These are phyloP conservation scores for Tetracladium maxilliforme DNA, from an alignment of 2,329 filamentous ascomycete species.

Conservation along the genomic window DNA sequence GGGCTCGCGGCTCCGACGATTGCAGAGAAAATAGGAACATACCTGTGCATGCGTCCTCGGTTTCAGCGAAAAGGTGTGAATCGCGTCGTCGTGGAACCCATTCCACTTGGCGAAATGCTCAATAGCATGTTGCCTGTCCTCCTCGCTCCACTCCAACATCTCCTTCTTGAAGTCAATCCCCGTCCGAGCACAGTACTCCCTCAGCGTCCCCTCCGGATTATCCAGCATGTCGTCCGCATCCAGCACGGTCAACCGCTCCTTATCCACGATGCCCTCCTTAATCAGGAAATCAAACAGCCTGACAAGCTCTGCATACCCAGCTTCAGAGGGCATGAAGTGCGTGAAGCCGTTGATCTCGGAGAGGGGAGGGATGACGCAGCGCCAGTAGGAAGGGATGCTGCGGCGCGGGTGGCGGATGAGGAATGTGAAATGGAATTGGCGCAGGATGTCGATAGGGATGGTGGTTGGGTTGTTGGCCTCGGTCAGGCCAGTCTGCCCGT, in stretches of 20 bases:
- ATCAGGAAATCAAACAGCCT: slow-evolving; percentile 72
- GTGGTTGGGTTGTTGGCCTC: slow-evolving; percentile 74
- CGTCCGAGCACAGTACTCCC: slow-evolving; percentile 68
- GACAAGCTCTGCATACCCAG: slow-evolving; percentile 80
- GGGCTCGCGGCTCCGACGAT: background rate
- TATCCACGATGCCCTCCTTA: slow-evolving; percentile 27
- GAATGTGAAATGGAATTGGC: slow-evolving; percentile 86
- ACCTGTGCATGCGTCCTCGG: slow-evolving; percentile 50
- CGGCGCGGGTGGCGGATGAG: slow-evolving; percentile 90
- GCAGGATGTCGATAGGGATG: slow-evolving; percentile 58
- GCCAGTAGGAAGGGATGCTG: slow-evolving; percentile 86
- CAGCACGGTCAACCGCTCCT: slow-evolving; percentile 79
- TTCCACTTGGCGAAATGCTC: slow-evolving; percentile 90
- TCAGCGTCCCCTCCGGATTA: slow-evolving; percentile 60
- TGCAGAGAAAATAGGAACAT: slow-evolving; percentile 13
- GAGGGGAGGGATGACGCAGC: slow-evolving; percentile 83
- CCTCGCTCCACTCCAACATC: slow-evolving; percentile 78
- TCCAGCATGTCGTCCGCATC: slow-evolving; percentile 93
- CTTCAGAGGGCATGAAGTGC: slow-evolving; percentile 75
- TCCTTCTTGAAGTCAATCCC: slow-evolving; percentile 59
- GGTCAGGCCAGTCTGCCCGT: slow-evolving; percentile 14
- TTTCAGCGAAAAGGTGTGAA: slow-evolving; percentile 64
- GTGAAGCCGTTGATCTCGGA: slow-evolving; percentile 71
- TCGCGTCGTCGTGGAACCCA: slow-evolving; percentile 91
- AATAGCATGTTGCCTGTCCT: slow-evolving; percentile 52